Conservation (phyloP, 129 eudicot genomes). For the Scalesia atractyloides region DNA sequence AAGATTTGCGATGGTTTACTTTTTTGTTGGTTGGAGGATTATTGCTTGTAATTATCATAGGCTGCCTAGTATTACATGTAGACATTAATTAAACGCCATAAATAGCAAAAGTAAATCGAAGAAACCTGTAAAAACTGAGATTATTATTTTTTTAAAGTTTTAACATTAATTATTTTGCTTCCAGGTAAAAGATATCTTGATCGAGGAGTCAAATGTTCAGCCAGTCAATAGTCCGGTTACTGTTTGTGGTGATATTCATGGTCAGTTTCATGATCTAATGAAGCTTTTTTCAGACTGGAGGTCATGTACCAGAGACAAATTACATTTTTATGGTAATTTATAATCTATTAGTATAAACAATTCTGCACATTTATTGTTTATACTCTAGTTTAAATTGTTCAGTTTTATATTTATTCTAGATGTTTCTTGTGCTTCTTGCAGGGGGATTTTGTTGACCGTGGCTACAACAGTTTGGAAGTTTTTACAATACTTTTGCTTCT, state of each 20-base stretch:
- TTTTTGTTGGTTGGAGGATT: conserved; percentile 4
- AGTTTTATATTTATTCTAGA: conserved; percentile 6
- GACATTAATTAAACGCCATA: background rate
- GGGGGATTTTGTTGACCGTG: conserved; percentile 99
- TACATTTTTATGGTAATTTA: conserved; percentile 83
- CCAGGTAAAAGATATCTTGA: conserved; percentile 94
- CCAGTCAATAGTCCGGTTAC: conserved; percentile 99
- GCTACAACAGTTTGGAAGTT: conserved; percentile 97
- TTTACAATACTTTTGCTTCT: conserved; percentile 96
- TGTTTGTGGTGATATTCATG: conserved; percentile 98
- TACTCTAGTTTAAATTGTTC: conserved; percentile 13
- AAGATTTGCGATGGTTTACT: background rate
- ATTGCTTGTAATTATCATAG: conserved; percentile 8
- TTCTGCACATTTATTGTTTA: background rate
- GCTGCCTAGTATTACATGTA: background rate
- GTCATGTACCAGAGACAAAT: conserved; percentile 96
- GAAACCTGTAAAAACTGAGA: conserved; percentile 6
- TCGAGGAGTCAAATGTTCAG: conserved; percentile 99
- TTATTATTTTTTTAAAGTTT: background rate
- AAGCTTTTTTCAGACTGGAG: conserved; percentile 98
- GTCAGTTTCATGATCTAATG: conserved; percentile 97
- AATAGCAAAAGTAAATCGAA: conserved; percentile 11
- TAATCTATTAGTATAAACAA: background rate
- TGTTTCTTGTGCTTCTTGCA: conserved; percentile 36
- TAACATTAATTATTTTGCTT: conserved; percentile 17